These are phyloP conservation scores for Xylaria arbuscula DNA, from an alignment of 2,329 filamentous ascomycete species.

Conservation along the genomic window DNA sequence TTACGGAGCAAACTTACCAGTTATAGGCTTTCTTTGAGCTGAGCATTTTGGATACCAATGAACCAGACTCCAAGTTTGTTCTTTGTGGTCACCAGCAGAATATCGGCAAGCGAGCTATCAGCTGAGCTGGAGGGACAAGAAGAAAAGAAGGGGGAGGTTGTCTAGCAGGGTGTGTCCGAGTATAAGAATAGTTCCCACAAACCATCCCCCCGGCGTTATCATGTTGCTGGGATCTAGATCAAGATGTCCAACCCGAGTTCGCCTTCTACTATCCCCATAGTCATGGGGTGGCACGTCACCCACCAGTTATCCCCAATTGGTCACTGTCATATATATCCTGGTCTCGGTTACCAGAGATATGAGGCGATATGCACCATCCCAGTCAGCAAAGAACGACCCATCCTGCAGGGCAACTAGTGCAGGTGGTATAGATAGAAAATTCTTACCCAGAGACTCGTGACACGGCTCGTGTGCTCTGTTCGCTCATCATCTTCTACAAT, in stretches of 20 bases:
- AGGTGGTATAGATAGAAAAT: not conserved
- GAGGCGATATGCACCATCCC: conserved; percentile 15
- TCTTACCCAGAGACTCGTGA: not conserved
- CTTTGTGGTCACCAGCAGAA: conserved; percentile 6
- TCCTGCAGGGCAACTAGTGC: not conserved
- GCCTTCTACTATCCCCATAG: conserved; percentile 12
- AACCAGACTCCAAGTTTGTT: conserved; percentile 25
- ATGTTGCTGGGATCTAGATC: conserved; percentile 18
- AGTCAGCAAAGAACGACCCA: conserved; percentile 7
- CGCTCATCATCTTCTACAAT: not conserved
- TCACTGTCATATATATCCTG: conserved; percentile 18
- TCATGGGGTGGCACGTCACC: conserved; percentile 22
- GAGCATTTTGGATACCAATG: conserved; percentile 49
- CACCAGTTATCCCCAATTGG: conserved; percentile 15
- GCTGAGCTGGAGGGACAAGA: conserved; percentile 9
- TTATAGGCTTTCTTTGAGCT: conserved; percentile 57
- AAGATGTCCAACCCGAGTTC: conserved; percentile 13
- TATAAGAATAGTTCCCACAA: conserved; percentile 24
- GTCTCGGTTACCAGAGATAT: conserved; percentile 16
- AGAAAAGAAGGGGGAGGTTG: not conserved
- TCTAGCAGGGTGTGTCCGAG: not conserved
- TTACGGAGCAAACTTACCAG: conserved; percentile 50
- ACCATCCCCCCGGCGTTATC: conserved; percentile 13
- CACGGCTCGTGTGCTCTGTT: not conserved
- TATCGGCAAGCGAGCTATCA: conserved; percentile 6